These are phyloP conservation scores for Trichoderma guizhouense DNA, from an alignment of 2,329 filamentous ascomycete species.

Conservation along the genomic window DNA sequence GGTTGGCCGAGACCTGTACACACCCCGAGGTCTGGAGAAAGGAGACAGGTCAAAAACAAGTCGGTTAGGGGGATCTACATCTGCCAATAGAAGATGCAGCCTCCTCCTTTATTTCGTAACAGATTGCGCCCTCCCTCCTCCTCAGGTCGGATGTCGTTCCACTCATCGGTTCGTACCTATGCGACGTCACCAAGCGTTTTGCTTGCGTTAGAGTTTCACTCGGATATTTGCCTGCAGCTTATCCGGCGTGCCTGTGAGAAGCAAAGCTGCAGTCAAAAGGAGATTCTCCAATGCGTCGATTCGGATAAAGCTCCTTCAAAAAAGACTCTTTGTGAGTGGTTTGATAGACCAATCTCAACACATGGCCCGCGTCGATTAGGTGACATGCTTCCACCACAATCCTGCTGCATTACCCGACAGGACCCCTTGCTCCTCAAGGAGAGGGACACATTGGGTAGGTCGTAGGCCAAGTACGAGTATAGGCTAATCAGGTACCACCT, in stretches of 20 bases:
- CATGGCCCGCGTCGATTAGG: not conserved
- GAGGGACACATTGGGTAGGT: not conserved
- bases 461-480: not conserved
- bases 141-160: not conserved
- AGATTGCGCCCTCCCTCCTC: not conserved
- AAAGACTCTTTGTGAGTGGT: not conserved
- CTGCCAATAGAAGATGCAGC: not conserved
- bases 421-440: not conserved
- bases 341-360: not conserved
- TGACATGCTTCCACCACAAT: not conserved
- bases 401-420: not conserved
- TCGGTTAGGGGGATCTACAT: not conserved
- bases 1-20: not conserved
- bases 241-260: not conserved
- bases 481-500: slow-evolving; percentile 1
- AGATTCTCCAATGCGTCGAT: not conserved
- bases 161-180: not conserved
- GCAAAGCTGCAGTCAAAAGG: not conserved
- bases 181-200: slow-evolving; percentile 6
- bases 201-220: not conserved
- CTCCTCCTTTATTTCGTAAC: slow-evolving; percentile 6
- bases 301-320: not conserved
- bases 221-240: slow-evolving; percentile 4
- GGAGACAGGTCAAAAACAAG: not conserved
- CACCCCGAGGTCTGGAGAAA: not conserved